These are phyloP conservation scores for Nadsonia starkeyi-henricii DNA, from an alignment of 1,139 yeast species.

Conservation along the genomic window DNA sequence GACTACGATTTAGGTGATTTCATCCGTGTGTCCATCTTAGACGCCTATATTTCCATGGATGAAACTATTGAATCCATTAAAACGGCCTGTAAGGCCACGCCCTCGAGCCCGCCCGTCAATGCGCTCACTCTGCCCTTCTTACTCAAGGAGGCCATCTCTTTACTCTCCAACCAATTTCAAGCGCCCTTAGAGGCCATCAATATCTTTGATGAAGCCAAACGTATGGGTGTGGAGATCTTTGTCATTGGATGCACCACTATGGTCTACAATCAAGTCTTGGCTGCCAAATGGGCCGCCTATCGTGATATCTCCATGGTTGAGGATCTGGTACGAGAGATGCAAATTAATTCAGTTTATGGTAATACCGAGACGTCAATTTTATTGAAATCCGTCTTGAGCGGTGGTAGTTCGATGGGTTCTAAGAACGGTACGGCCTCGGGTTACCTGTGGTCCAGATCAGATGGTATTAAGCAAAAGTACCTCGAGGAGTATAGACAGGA, in stretches of 20 bases:
- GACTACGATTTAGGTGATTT: neutral
- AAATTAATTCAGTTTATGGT: constrained; percentile 30
- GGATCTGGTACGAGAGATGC: constrained; percentile 27
- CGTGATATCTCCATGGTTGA: constrained; percentile 27
- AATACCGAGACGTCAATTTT: constrained; percentile 24
- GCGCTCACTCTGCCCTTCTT: constrained; percentile 9
- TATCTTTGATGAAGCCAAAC: constrained; percentile 27
- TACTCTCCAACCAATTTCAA: constrained; percentile 18
- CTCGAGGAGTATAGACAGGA: constrained; percentile 19
- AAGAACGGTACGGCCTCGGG: constrained; percentile 10
- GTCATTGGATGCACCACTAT: constrained; percentile 28
- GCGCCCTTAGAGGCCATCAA: constrained; percentile 28
- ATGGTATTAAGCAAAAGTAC: constrained; percentile 19
- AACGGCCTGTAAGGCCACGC: neutral
- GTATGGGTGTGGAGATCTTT: constrained; percentile 25
- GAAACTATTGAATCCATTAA: neutral
- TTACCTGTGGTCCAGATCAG: constrained; percentile 24
- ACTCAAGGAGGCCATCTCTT: constrained; percentile 15
- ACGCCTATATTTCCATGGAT: neutral
- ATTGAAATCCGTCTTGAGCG: constrained; percentile 17
- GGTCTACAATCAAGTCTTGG: constrained; percentile 28
- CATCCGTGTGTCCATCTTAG: neutral
- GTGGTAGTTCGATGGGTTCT: constrained; percentile 16
- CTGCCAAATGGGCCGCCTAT: constrained; percentile 27
- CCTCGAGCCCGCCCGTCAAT: neutral